Evolutionary conservation across 2,329 filamentous ascomycete genomes (phyloP), one percentile per base, ranked within the genome.

Genomic region (Trichoderma sp.): DNA sequence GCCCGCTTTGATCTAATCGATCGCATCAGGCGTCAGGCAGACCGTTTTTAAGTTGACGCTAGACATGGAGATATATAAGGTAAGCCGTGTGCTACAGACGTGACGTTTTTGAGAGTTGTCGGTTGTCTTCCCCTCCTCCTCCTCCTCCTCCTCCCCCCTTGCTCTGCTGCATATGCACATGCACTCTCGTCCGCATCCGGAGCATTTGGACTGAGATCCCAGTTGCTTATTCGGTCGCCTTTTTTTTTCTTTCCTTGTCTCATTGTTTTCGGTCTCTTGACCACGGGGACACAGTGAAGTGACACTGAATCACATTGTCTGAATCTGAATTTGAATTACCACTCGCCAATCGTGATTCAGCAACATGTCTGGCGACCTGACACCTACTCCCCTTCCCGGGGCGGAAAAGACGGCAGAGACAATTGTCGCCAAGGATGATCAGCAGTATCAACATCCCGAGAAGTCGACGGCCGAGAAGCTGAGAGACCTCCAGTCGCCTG

Each of bases 401-500:
- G 67, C 34, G 56, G 67, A 60, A 26, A 68, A 14, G 24, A 17
- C 54, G 17, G 54, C 44, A 7, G 41, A 43, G 21, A 24, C 51
- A 9, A 28, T 52, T 41, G 57, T 54, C 9, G 30, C 44, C 48
- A 59, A 64, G 39, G 28, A 54, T 44, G 41, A 48, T 9, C 41
- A 45, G 45, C 39, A 47, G 45, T 15, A 14, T 15, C 39, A 41
- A 34, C 19, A 21, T 10, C 5, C 43, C 9, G 51, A 48, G 19
- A 48, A n/a, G 4, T 50, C 61, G 3, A 52, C 62, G 12, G 50
- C 56, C 17, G 63, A 61, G 10, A 21, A 48, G n/a, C 56, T 60
- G 26, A 65, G 45, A 14, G 30, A 75, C 65, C 69, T 75, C 65
- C 79, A 76, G 65, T 81, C 79, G 6, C 76, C 84, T 5, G 87